Base-by-base conservation (phyloP, 495 filamentous ascomycete species). In the Amphirosellinia nigrospora region DNA sequence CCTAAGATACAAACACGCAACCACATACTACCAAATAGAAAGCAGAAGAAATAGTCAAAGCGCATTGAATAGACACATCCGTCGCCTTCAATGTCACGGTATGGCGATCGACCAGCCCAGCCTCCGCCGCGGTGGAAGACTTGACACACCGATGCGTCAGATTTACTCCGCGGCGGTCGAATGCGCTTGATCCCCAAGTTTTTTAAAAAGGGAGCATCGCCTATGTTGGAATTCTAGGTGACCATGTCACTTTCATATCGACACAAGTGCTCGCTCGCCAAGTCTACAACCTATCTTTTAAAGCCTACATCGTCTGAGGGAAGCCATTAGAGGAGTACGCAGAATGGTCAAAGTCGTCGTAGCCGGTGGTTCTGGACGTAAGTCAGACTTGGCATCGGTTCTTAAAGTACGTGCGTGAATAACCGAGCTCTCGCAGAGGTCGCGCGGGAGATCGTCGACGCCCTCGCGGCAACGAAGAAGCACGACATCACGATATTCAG, bases 331-430 rank as follows among this genome's bases (percentile, higher is more conserved):
- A 46, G 16, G 1, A 30, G 21, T 10, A n/a, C 38, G 23, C 36
- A 63, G 3, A 21, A 89, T 88, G 87, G 86, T 87, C 66, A 87
- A 85, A 34, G 82, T 90, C 59, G 85, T 82, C 5, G 65, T 89
- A 21, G 86, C 86, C 19, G 88, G 86, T 48, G 86, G 83, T 67
- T 80, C 84, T 23, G 82, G 86, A 10, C 70, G 87, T 87, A 77
- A 5, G 82, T 79, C 41, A 7, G 32, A n/a, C 46, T 13, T 45
- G 26, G 26, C 19, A 52, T 21, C n/a, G 5, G 6, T 7, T 8
- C 19, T 21, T n/a, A n/a, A n/a, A n/a, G n/a, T n/a, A 7, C 7
- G 6, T 3, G 8, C 4, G 19, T 16, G n/a, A 0, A 3, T 21
- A 28, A 53, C 66, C 75, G 5, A 61, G 76, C 34, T 58, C 41